phyloP scores from a whole-genome alignment of 2,329 filamentous ascomycete species.

The Phaeoacremonium minimum region DNA sequence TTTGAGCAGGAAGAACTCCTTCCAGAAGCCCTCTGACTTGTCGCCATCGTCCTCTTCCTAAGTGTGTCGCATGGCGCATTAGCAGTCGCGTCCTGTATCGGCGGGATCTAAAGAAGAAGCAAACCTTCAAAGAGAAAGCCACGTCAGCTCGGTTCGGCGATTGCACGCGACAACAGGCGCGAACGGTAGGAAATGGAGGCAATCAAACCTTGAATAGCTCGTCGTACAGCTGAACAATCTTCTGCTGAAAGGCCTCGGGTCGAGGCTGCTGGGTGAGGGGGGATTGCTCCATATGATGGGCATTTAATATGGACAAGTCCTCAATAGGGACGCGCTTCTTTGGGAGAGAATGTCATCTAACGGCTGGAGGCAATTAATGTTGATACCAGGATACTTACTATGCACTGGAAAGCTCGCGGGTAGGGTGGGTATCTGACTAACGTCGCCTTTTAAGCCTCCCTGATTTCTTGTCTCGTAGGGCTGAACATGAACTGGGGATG shows the following conservation, averaged over 20 bases:
- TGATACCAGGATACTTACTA: background rate
- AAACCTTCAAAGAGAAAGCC: conserved; percentile 9
- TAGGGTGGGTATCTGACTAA: background rate
- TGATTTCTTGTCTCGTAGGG: background rate
- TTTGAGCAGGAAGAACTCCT: conserved; percentile 86
- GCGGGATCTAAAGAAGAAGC: conserved; percentile 1
- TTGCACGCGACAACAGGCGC: conserved; percentile 5
- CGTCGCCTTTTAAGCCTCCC: background rate
- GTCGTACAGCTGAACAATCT: conserved; percentile 88
- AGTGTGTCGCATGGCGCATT: too few relatives aligned
- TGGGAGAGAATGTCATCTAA: background rate
- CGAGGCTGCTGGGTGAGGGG: conserved; percentile 89
- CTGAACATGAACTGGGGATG: background rate
- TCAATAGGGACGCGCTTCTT: background rate
- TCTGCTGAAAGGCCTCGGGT: conserved; percentile 88
- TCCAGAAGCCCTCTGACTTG: conserved; percentile 88
- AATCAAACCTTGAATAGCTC: conserved; percentile 67
- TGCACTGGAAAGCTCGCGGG: background rate
- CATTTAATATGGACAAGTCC: background rate
- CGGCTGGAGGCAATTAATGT: background rate
- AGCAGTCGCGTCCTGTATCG: background rate
- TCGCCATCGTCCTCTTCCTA: conserved; percentile 63
- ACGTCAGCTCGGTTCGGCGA: conserved; percentile 2
- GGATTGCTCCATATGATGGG: conserved; percentile 71
- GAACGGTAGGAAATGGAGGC: background rate